Evolutionary conservation across 495 filamentous ascomycete genomes (phyloP), one percentile per base, ranked within the genome.

Genomic region (Bryoglossum gracile): DNA sequence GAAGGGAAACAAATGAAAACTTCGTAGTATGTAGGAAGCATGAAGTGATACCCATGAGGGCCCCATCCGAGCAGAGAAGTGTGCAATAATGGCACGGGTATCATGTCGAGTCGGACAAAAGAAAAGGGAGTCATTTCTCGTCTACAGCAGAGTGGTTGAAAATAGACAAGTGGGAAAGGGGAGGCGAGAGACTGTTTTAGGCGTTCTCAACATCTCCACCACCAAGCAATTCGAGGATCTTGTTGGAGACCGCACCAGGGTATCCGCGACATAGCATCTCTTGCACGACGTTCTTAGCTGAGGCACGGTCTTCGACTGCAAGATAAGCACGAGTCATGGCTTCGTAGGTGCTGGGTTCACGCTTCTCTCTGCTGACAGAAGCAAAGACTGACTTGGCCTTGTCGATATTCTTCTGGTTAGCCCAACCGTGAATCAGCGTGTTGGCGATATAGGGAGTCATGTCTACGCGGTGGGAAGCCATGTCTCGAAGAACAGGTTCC

Each of bases 391-490:
- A 70, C 65, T 83, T 79, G 30, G 88, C 86, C 65, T 87, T 89
- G 43, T 63, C 66, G 21, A 98, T 86, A 46, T 89, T 76, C 65
- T 83, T 84, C 64, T 86, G 86, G 23, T 78, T 70, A 28, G 94
- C 89, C 92, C 92, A 98, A 51, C 92, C 92, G 57, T 97, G 89
- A 62, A 98, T 98, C n/a, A 98, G 79, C 1, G 89, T 94, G 72
- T 98, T 98, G 57, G 94, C 92, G 56, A 98, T 97, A 68, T 98
- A 98, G 1, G 92, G 84, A 3, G 94, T 97, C 76, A 96, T 81
- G 46, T 87, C 84, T 9, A 97, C 81, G 36, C 78, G 68, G 43
- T 76, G 77, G 16, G 65, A 54, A 17, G 68, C 65, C 92, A 98
- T 97, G 44, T 84, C 71, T 17, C 69, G 66, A 17, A 96, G 80